A percentile compares a stretch with the other conserved stretches of the same genome.
Evolutionary conservation across 148 eudicot genomes (phyloP).

Genomic region (Drosera capensis): DNA sequence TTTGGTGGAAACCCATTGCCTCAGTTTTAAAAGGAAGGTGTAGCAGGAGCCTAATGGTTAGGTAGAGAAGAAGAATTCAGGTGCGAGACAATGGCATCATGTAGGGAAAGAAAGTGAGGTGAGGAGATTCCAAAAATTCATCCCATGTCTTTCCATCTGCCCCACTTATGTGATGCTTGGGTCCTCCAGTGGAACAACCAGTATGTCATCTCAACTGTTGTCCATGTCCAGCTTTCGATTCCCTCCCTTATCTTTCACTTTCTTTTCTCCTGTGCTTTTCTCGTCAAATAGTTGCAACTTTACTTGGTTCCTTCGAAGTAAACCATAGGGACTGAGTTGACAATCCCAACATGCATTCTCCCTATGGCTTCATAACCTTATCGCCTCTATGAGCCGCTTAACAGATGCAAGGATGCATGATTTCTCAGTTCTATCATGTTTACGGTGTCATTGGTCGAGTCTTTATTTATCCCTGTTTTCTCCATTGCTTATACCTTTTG

Average conservation of each 20-base stretch:
- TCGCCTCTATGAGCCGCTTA: no score
- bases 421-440: no score
- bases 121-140: background rate
- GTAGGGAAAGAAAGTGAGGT: background rate
- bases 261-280: constrained; percentile 7
- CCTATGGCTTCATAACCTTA: no score
- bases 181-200: constrained; percentile 21
- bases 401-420: no score
- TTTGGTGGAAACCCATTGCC: constrained; percentile 10
- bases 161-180: constrained; percentile 14
- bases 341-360: no score
- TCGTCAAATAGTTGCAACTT: constrained; percentile 14
- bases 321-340: background rate
- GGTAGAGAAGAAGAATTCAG: background rate
- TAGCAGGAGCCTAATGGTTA: background rate
- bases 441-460: no score
- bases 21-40: background rate
- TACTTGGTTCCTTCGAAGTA: constrained; percentile 11
- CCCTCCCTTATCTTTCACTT: constrained; percentile 26
- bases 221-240: constrained; percentile 33
- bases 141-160: constrained; percentile 4
- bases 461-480: no score
- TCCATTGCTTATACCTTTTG: no score
- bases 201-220: constrained; percentile 25
- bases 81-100: background rate